Evolutionary conservation across 2,329 filamentous ascomycete species (phyloP), one percentile per base, ranked within the genome.

Genomic region (Penicillium sp.): DNA sequence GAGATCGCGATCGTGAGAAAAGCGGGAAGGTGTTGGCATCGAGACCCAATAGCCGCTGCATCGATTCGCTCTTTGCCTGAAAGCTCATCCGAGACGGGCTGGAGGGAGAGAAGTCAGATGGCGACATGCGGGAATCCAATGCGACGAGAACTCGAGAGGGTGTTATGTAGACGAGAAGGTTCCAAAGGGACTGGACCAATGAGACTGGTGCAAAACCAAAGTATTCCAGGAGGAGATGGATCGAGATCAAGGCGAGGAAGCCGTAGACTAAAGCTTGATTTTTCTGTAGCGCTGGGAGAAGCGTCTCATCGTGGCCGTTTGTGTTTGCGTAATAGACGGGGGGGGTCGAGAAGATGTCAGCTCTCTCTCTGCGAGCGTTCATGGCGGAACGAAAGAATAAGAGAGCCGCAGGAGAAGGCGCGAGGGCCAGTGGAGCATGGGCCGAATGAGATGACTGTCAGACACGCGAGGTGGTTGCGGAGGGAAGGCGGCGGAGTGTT

Each of bases 1-100:
- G 60, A 9, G 73, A 75, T 26, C 70, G 72, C 2, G 81, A 62
- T 14, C 77, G 74, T 39, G 76, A 75, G 40, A 77, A 75, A 21
- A 80, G 75, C 3, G 74, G 80, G 52, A 78, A 73, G 26, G 80
- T 75, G 10, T 80, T 77, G 5, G 75, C 75, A 33, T 80, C 77
- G 45, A 84, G 57, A 2, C 81, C 77, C 21, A 87, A 62, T 20
- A 87, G 73, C 45, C 79, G 76, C 52, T 76, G 73, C 67, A 88
- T 75, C 7, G 76, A 74, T 50, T 82, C 76, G 58, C 79, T 81
- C 64, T 88, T 89, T 17, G 76, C 74, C 30, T 62, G 51, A 18
- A 63, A 58, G n/a, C 50, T 59, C 56, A 57, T 55, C 33, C 47
- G 51, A 28, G 45, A 51, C 17, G 39, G 42, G 76, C 70, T 28